Percentiles rank a stretch among this genome's conserved stretches.
Evolutionary conservation across 805 yeast species (phyloP).

Genomic region (Komagataella populi): DNA sequence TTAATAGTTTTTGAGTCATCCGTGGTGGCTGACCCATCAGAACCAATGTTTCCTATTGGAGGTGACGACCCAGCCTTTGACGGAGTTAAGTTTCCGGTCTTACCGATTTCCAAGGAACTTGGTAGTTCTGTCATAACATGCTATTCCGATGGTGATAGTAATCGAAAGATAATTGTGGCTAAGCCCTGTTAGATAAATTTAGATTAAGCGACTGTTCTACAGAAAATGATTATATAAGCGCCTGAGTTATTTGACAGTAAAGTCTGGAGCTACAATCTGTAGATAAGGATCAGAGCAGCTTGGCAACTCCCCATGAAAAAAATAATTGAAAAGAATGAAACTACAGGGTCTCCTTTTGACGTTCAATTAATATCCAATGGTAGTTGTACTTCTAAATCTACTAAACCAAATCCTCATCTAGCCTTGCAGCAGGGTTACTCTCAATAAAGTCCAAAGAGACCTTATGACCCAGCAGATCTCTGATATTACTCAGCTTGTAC

Average conservation of each 20-base stretch:
- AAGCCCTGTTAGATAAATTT: neutral
- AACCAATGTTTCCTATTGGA: neutral
- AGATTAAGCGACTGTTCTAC: neutral
- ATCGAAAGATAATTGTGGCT: neutral
- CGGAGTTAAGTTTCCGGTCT: neutral
- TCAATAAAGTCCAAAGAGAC: constrained; percentile 90
- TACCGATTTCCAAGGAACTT: neutral
- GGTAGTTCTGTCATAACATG: neutral
- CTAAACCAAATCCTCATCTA: constrained; percentile 48
- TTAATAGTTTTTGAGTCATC: neutral
- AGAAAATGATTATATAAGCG: neutral
- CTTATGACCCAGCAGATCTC: constrained; percentile 96
- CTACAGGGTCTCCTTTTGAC: neutral
- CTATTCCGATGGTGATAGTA: neutral
- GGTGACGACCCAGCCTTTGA: neutral
- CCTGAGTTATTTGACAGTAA: no score
- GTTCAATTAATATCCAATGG: neutral
- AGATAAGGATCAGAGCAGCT: neutral
- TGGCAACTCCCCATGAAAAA: neutral
- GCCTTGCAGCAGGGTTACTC: constrained; percentile 93
- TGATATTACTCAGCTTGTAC: constrained; percentile 87
- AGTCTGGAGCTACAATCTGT: neutral
- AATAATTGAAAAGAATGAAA: no score
- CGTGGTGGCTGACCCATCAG: neutral
- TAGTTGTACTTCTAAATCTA: neutral